Evolutionary conservation across 2,329 filamentous ascomycete genomes (phyloP), one percentile per base, ranked within the genome.

Genomic region (Exophiala calicioides): DNA sequence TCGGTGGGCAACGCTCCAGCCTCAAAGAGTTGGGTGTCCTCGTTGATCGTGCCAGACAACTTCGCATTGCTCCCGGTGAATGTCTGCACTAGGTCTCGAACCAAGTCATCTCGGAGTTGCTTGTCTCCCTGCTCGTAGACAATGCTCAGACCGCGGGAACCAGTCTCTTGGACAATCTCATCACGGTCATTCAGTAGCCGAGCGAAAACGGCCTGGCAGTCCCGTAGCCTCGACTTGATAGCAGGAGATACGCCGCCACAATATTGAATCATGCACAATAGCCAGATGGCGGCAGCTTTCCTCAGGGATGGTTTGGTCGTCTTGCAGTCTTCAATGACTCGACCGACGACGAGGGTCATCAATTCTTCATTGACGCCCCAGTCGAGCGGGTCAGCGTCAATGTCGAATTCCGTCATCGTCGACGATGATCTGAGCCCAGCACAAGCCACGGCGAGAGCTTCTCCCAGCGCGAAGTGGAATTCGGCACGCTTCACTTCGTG

Each of bases 231-330:
- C 3, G 74, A 72, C 61, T 94, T 88, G 4, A 97, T 78, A 9
- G 46, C 32, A 54, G 88, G 80, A 3, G 73, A 64, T n/a, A 89
- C 72, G 55, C 90, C 84, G 0, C 89, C 89, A 63, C 90, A 94
- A 65, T 93, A 90, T 62, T 96, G 90, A 6, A 97, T 84, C 3
- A 97, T 70, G 61, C 86, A 95, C 49, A 97, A 84, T 0, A 97
- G 78, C 93, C 93, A 97, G 58, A 98, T 95, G 0, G 90, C 90
- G 0, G 90, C 91, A 3, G 91, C 90, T 64, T 95, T 95, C 58
- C 90, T 84, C 3, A 96, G 73, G 0, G 90, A 86, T 1, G 93
- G 93, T 61, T 96, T 96, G 0, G 88, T 89, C 6, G 85, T 82
- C 59, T 86, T 85, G 69, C 86, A 93, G 60, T 93, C 85, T 2